These are phyloP conservation scores for Cercospora brassicicola DNA, from an alignment of 2,329 filamentous ascomycete species.

Conservation along the genomic window DNA sequence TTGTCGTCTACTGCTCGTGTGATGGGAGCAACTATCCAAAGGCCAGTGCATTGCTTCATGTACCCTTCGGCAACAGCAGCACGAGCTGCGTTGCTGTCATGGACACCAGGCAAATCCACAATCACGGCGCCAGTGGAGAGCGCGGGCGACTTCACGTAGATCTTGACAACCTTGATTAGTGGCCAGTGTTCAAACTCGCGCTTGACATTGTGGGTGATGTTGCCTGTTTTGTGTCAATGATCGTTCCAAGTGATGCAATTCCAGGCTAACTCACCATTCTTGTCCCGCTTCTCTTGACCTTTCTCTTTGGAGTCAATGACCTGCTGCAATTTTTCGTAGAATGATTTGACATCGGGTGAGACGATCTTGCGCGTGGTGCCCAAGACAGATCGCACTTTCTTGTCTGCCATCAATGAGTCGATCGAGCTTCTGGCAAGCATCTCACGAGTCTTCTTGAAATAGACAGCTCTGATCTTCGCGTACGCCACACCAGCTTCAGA, in stretches of 20 bases:
- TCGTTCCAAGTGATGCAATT: slow-evolving; percentile 30
- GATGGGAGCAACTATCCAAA: slow-evolving; percentile 66
- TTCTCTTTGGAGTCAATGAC: background rate
- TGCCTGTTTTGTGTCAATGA: slow-evolving; percentile 58
- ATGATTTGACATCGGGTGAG: slow-evolving; percentile 40
- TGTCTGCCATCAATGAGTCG: slow-evolving; percentile 46
- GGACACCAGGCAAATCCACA: slow-evolving; percentile 60
- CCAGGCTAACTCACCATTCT: background rate
- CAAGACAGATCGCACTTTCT: slow-evolving; percentile 46
- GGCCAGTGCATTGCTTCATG: slow-evolving; percentile 59
- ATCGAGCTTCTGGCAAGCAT: slow-evolving; percentile 41
- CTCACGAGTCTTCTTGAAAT: slow-evolving; percentile 47
- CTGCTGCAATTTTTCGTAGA: slow-evolving; percentile 50
- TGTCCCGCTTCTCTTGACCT: background rate
- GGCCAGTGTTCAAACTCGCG: slow-evolving; percentile 50
- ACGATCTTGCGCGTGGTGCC: slow-evolving; percentile 49
- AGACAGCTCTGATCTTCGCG: slow-evolving; percentile 55
- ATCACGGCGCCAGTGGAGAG: slow-evolving; percentile 57
- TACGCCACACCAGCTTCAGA: slow-evolving; percentile 52
- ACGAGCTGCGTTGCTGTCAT: slow-evolving; percentile 62
- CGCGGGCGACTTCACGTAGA: slow-evolving; percentile 53
- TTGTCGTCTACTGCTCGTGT: slow-evolving; percentile 62
- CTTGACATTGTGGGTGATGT: slow-evolving; percentile 38
- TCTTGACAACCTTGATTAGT: slow-evolving; percentile 55
- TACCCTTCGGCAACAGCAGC: slow-evolving; percentile 60